Conservation (phyloP, 306 rosid genomes). For the Delonix regia region DNA sequence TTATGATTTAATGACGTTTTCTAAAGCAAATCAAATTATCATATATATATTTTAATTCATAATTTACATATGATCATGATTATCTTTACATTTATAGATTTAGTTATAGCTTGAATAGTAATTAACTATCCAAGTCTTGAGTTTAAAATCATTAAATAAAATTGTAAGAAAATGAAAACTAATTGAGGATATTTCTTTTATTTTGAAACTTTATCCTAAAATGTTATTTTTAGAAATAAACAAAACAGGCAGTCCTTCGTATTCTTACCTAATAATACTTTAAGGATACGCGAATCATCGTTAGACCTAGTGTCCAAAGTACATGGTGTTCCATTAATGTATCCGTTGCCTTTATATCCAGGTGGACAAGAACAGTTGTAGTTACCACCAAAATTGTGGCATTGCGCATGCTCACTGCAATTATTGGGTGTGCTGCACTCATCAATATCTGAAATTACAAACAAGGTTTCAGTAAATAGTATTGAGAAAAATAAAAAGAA, state of each 20-base stretch:
- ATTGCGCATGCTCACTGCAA: background rate
- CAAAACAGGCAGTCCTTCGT: background rate
- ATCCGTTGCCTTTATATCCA: background rate
- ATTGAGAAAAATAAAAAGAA: too few relatives aligned
- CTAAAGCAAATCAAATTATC: too few relatives aligned
- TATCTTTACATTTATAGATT: too few relatives aligned
- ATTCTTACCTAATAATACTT: background rate
- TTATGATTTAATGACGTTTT: too few relatives aligned
- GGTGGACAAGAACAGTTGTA: background rate
- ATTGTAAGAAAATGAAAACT: too few relatives aligned
- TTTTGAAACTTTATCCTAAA: background rate
- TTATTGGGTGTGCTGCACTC: slow-evolving; percentile 5
- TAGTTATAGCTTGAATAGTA: too few relatives aligned
- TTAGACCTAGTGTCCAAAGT: background rate
- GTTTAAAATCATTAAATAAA: too few relatives aligned
- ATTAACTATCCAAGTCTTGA: too few relatives aligned
- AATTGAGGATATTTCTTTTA: background rate
- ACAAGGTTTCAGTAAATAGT: background rate
- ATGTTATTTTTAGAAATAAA: background rate
- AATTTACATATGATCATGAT: too few relatives aligned
- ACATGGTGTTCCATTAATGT: background rate
- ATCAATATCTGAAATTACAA: background rate
- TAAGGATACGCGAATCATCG: background rate
- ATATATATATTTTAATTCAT: too few relatives aligned
- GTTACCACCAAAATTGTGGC: background rate